A percentile compares a stretch with the other conserved stretches of the same genome.
Evolutionary conservation across 768 basidiomycete species (phyloP).

Genomic region (Rhizopogon sp.): DNA sequence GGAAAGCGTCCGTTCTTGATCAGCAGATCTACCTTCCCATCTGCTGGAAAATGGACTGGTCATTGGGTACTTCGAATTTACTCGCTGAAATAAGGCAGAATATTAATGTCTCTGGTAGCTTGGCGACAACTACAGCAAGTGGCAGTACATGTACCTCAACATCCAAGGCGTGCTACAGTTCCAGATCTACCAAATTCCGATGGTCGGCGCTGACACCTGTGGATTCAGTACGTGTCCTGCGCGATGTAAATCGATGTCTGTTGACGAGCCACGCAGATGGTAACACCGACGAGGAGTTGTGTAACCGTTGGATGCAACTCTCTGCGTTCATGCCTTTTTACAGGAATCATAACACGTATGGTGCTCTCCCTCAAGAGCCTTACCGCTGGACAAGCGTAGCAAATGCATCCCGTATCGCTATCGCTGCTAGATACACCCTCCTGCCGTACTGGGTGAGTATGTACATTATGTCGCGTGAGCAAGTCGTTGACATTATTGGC

Average conservation of each 20-base stretch:
- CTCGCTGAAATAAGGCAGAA: background rate
- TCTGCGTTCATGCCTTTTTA: conserved; percentile 80
- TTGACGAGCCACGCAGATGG: conserved; percentile 17
- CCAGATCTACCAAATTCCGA: conserved; percentile 79
- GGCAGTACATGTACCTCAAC: conserved; percentile 65
- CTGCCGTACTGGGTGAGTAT: conserved; percentile 72
- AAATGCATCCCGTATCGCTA: conserved; percentile 67
- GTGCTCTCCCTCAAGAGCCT: conserved; percentile 69
- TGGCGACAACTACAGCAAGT: conserved; percentile 73
- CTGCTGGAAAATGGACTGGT: conserved; percentile 64
- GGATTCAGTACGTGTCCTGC: conserved; percentile 20
- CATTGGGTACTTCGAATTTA: conserved; percentile 49
- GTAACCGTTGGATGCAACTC: conserved; percentile 82
- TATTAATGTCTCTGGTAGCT: conserved; percentile 34
- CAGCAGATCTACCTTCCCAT: conserved; percentile 63
- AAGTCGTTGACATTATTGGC: background rate
- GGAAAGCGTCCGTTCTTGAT: conserved; percentile 69
- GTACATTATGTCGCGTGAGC: background rate
- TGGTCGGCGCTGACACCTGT: conserved; percentile 73
- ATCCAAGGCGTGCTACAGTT: conserved; percentile 87
- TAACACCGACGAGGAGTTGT: conserved; percentile 77
- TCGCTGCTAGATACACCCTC: conserved; percentile 61
- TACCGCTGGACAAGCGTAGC: conserved; percentile 81
- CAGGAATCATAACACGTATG: conserved; percentile 67
- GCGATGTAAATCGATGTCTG: background rate